phyloP scores from a whole-genome alignment of 164 flowering plant species.

The Malania oleifera region DNA sequence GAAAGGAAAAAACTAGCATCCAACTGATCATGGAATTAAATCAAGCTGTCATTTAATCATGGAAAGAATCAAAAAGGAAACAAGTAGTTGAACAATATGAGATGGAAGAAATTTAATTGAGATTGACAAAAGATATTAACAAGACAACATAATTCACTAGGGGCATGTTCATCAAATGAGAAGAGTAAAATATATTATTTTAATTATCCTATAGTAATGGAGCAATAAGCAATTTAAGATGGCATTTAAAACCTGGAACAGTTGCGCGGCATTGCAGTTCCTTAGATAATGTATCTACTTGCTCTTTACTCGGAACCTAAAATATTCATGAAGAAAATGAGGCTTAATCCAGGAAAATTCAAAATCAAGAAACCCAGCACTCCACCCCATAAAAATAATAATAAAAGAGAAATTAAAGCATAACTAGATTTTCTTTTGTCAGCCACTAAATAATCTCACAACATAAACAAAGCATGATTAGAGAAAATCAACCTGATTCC shows the following conservation, averaged over 20 bases:
- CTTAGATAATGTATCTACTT: conserved; percentile 69
- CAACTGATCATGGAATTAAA: background rate
- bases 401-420: no score
- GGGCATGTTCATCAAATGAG: background rate
- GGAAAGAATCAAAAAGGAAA: no score
- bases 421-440: background rate
- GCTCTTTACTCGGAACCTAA: conserved; percentile 88
- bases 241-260: conserved; percentile 62
- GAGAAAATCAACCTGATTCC: background rate
- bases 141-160: background rate
- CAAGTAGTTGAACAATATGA: no score
- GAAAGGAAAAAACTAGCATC: background rate
- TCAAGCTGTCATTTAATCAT: no score
- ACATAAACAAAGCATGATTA: background rate
- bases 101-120: no score
- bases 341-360: background rate
- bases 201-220: background rate
- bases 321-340: background rate
- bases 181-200: background rate
- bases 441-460: background rate
- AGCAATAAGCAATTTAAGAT: background rate
- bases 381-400: no score
- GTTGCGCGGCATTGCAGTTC: conserved; percentile 70
- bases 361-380: conserved; percentile 1
- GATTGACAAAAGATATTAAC: no score